These are phyloP conservation scores for Rhodocollybia butyracea DNA, from an alignment of 768 basidiomycete species.

Conservation along the genomic window DNA sequence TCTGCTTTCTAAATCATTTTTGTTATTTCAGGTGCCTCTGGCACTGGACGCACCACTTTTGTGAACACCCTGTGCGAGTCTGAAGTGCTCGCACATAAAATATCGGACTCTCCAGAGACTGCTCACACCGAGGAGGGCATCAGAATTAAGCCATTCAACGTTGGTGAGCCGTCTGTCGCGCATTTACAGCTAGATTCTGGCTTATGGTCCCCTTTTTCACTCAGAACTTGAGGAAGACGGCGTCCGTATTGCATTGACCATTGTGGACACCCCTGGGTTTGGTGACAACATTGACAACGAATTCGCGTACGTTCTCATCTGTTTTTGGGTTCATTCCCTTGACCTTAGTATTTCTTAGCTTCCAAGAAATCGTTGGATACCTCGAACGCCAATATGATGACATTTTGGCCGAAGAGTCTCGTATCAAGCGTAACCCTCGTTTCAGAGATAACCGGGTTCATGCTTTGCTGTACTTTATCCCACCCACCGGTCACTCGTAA, in stretches of 20 bases:
- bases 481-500: constrained; percentile 96
- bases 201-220: not conserved
- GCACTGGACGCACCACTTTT: constrained; percentile 96
- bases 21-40: constrained; percentile 78
- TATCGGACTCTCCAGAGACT: constrained; percentile 78
- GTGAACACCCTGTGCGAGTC: constrained; percentile 99
- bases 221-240: constrained; percentile 98
- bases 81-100: constrained; percentile 85
- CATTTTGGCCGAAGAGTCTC: constrained; percentile 95
- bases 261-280: constrained; percentile 98
- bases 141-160: constrained; percentile 90
- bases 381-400: constrained; percentile 99
- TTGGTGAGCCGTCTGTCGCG: constrained; percentile 55
- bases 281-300: constrained; percentile 99
- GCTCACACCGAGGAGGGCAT: constrained; percentile 94
- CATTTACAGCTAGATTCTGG: not conserved
- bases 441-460: constrained; percentile 99
- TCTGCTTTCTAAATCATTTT: constrained; percentile 18
- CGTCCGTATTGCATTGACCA: constrained; percentile 94
- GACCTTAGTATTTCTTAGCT: constrained; percentile 44
- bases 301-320: constrained; percentile 70
- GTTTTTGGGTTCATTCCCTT: constrained; percentile 2
- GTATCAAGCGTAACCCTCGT: constrained; percentile 99
- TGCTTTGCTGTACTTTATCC: constrained; percentile 96
- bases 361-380: constrained; percentile 95